These are phyloP conservation scores for Aureobasidium pullulans DNA, from an alignment of 2,329 filamentous ascomycete genomes.

Conservation along the genomic window DNA sequence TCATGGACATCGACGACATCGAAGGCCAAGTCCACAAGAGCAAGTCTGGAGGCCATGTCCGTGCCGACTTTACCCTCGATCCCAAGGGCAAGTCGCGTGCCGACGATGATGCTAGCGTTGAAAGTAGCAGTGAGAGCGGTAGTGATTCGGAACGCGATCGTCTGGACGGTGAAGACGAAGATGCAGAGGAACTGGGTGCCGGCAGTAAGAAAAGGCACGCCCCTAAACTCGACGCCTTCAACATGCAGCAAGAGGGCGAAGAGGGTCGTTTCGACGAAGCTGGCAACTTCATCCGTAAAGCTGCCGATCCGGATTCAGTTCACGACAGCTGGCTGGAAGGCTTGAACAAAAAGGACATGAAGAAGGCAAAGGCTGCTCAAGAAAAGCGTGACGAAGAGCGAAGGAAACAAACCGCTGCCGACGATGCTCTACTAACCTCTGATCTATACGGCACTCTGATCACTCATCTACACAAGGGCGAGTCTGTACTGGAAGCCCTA, in stretches of 20 bases:
- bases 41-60: constrained; percentile 63
- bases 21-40: constrained; percentile 70
- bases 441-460: constrained; percentile 72
- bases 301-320: constrained; percentile 76
- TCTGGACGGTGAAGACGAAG: constrained; percentile 55
- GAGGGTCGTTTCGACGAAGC: constrained; percentile 86
- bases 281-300: constrained; percentile 88
- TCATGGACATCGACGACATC: constrained; percentile 58
- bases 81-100: constrained; percentile 34
- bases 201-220: constrained; percentile 89
- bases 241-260: constrained; percentile 82
- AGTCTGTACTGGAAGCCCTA: constrained; percentile 83
- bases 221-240: constrained; percentile 92
- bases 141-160: constrained; percentile 61
- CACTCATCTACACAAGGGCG: constrained; percentile 63
- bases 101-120: constrained; percentile 54
- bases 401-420: constrained; percentile 60
- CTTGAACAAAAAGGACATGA: constrained; percentile 88
- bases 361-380: constrained; percentile 75
- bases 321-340: constrained; percentile 93
- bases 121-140: constrained; percentile 50
- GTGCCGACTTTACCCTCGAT: constrained; percentile 52
- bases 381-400: constrained; percentile 75
- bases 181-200: constrained; percentile 85
- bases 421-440: constrained; percentile 66